Evolutionary conservation across 805 yeast species (phyloP), one percentile per base, ranked within the genome.

Genomic region (Clavispora vitiphila): DNA sequence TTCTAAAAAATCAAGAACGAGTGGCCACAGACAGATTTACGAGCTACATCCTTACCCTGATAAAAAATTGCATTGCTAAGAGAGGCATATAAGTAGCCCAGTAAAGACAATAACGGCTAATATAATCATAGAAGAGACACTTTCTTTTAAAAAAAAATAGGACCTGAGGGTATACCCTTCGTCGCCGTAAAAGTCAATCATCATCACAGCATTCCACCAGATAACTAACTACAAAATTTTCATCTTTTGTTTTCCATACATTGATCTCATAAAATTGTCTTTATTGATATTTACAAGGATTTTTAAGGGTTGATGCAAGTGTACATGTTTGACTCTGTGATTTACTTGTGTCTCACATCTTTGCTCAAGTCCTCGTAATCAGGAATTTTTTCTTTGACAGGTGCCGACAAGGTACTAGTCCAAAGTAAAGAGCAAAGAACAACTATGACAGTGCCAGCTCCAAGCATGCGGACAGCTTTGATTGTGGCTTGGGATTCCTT

Each of bases 401-500:
- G 51, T 5, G 44, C 49, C 8, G 43, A 15, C 32, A 50, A 35
- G 26, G 48, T 29, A 20, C 51, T 46, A 23, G 54, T 50, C 54
- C 54, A 50, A 23, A 50, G 36, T n/a, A 49, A 21, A 19, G 50
- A 43, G 26, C 52, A 49, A 6, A 50, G 16, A 10, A 50, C 54
- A n/a, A 44, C 31, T n/a, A 52, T 34, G 22, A 52, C 36, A 5
- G 57, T 48, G 4, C 47, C 46, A 7, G 48, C 54, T 1, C 57
- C 54, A 7, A 43, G 41, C 31, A 41, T 47, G 10, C 63, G 54
- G 35, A 58, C 43, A 20, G 42, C 46, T 41, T 46, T 53, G 40
- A 69, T 43, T 4, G 65, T 58, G 19, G 47, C 54, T 38, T 57
- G 50, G 3, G 70, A 58, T 35, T 58, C 68, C 30, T 40, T 41